Evolutionary conservation across 108 stramenopile species (phyloP), one percentile per base, ranked within the genome.

Genomic region (Skeletonema menzelii): DNA sequence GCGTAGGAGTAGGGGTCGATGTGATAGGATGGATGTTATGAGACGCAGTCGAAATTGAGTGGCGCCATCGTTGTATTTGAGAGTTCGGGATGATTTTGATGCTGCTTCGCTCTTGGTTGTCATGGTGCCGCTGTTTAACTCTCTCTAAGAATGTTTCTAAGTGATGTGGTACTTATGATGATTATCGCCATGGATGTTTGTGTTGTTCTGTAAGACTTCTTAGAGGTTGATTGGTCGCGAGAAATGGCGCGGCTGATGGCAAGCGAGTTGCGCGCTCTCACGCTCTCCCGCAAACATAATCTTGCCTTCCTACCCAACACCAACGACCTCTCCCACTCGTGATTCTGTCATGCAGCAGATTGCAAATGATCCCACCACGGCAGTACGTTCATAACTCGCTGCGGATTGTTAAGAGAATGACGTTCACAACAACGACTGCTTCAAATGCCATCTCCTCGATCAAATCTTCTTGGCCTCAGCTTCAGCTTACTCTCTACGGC

Each of bases 11-110:
- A 96, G 66, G 7, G 95, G 86, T 57, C 92, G 88, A 69, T 86
- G 84, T n/a, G 92, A 89, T 22, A 96, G 77, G 40, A 96, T 66
- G 37, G 91, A 90, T 19, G 81, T 63, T 27, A 87, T 85, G 11
- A 96, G 53, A 46, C 95, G 79, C 49, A 86, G 89, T 26, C 95
- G 91, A 76, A 96, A 93, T 73, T 92, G 91, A 28, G 86, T 86
- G 46, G 95, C 89, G 37, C 95, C 95, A 62, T 96, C 95, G 62
- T 89, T 86, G 75, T 85, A 96, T 72, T 77, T 74, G 14, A 94
- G 59, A 17, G 87, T 82, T 26, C 59, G 58, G 3, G 75, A 61
- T 26, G 75, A 62, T 26, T 27, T 13, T 58, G 65, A 1, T 56
- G 56, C 20, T 56, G 56, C 20, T 28, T 6, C 62, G 30, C 27